Evolutionary conservation across 805 yeast genomes (phyloP).

Genomic region (Metschnikowia aberdeeniae): DNA sequence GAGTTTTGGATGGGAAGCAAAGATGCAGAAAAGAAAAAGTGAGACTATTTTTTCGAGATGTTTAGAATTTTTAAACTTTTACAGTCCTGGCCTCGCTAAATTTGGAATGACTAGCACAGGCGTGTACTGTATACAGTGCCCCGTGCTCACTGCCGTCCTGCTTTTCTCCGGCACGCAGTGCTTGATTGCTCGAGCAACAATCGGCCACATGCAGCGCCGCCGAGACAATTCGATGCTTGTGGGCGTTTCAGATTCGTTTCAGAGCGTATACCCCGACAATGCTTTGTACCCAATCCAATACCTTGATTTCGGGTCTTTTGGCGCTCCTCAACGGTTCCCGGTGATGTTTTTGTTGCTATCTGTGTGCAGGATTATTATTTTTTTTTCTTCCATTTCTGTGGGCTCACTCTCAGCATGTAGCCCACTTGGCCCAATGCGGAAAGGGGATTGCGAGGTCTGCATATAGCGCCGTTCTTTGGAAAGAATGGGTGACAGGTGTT

Average conservation of each 20-base stretch:
- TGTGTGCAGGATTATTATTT: conserved; percentile 12
- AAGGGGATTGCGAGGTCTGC: background rate
- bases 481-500: conserved; percentile 1
- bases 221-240: background rate
- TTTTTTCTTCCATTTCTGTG: conserved; percentile 7
- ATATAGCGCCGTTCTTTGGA: background rate
- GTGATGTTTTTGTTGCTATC: conserved; percentile 1
- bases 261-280: background rate
- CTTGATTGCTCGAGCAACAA: conserved; percentile 11
- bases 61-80: conserved; percentile 7
- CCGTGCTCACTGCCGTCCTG: conserved; percentile 10
- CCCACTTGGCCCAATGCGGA: conserved; percentile 10
- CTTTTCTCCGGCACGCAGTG: conserved; percentile 6
- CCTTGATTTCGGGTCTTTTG: background rate
- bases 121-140: conserved; percentile 8
- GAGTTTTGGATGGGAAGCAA: conserved; percentile 39
- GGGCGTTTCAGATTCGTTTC: background rate
- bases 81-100: conserved; percentile 9
- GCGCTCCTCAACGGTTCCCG: background rate
- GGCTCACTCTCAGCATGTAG: conserved; percentile 8
- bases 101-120: conserved; percentile 17
- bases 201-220: background rate
- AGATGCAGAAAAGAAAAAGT: conserved; percentile 30
- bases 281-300: too few relatives aligned
- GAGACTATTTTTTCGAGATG: conserved; percentile 28